A percentile compares a stretch with the other conserved stretches of the same genome.
Conservation (phyloP, 441 rosid species). For the Gossypium schwendimanii region DNA sequence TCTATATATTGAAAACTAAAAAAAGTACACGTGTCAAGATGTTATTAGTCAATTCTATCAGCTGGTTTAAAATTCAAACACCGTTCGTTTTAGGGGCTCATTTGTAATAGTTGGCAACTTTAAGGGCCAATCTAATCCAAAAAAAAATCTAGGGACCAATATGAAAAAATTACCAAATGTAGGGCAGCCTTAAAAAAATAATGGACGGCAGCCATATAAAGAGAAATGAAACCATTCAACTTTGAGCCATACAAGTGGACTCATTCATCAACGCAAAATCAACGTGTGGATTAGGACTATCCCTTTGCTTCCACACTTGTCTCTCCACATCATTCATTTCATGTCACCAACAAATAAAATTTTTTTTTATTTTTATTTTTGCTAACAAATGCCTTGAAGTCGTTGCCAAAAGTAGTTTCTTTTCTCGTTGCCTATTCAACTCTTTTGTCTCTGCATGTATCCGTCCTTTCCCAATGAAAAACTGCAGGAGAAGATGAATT, state of each 20-base stretch:
- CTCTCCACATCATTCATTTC: not conserved
- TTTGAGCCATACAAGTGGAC: constrained; percentile 40
- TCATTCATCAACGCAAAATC: constrained; percentile 9
- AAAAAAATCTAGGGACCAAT: no score
- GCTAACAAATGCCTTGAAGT: not conserved
- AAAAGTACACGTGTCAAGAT: no score
- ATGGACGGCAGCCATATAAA: not conserved
- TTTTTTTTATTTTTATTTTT: not conserved
- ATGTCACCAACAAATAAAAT: not conserved
- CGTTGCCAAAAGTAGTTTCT: not conserved
- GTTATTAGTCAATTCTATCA: no score
- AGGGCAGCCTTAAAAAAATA: no score
- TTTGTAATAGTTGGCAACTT: no score
- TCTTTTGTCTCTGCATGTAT: not conserved
- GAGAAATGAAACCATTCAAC: constrained; percentile 11
- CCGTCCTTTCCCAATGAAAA: not conserved
- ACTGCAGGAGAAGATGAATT: not conserved
- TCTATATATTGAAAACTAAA: no score
- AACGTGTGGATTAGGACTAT: constrained; percentile 32
- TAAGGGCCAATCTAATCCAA: no score
- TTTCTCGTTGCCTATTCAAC: not conserved
- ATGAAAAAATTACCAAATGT: no score
- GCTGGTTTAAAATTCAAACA: no score
- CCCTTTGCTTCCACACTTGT: not conserved
- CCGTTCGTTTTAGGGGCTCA: no score